These are phyloP conservation scores for Nicotiana attenuata DNA, from an alignment of 257 asterid genomes.

Conservation along the genomic window DNA sequence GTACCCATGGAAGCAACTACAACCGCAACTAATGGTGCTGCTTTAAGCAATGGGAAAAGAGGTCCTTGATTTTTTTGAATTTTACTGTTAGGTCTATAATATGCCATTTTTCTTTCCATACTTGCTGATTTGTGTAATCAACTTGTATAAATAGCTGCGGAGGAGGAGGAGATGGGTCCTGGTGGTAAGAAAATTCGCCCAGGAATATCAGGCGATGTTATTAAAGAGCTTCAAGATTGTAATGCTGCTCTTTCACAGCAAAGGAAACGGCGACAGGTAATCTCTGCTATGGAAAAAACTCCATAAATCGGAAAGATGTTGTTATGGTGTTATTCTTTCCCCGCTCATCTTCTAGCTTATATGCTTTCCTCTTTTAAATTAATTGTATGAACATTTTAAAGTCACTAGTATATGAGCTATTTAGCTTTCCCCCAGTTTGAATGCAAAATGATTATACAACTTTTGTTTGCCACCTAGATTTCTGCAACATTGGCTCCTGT, in stretches of 20 bases:
- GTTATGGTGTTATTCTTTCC: neutral
- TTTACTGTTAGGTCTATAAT: neutral
- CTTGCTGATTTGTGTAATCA: conserved; percentile 9
- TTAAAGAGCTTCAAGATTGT: conserved; percentile 81
- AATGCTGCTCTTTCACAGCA: conserved; percentile 79
- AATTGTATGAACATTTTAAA: neutral
- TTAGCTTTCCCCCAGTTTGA: neutral
- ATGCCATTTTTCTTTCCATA: neutral
- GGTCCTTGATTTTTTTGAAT: conserved; percentile 39
- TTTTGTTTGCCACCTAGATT: conserved; percentile 31
- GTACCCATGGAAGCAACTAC: conserved; percentile 50
- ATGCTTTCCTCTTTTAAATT: neutral
- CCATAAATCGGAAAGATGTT: neutral
- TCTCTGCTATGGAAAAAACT: neutral
- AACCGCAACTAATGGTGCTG: conserved; percentile 29
- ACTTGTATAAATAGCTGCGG: conserved; percentile 50
- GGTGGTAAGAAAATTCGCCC: conserved; percentile 69
- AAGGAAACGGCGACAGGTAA: conserved; percentile 90
- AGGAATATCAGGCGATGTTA: conserved; percentile 68
- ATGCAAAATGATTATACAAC: neutral
- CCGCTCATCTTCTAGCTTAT: neutral
- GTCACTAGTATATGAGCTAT: neutral
- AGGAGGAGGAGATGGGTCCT: conserved; percentile 60
- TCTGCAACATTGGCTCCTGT: conserved; percentile 70
- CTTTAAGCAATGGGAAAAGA: conserved; percentile 86